Conservation (phyloP, 148 eudicot species). For the Spergularia bocconei region DNA sequence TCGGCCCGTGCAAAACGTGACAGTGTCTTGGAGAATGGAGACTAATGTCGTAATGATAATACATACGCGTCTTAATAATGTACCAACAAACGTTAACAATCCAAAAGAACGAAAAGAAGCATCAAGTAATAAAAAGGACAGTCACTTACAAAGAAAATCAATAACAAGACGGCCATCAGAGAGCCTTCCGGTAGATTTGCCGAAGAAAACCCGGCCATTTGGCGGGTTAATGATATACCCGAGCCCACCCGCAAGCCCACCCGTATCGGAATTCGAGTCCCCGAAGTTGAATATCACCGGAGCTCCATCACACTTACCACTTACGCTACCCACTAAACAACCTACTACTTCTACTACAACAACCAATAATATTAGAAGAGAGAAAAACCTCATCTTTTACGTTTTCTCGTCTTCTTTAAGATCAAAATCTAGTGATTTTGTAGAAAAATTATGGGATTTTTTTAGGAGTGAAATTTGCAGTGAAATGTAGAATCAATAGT, state of each 20-base stretch:
- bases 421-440: no score
- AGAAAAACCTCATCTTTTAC: slow-evolving; percentile 1
- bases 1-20: no score
- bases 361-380: neutral
- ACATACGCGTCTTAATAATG: no score
- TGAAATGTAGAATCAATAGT: no score
- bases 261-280: slow-evolving; percentile 82
- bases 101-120: no score
- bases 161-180: slow-evolving; percentile 74
- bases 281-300: slow-evolving; percentile 74
- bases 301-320: slow-evolving; percentile 29
- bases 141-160: slow-evolving; percentile 84
- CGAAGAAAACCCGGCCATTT: slow-evolving; percentile 59
- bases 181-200: slow-evolving; percentile 59
- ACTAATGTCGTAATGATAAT: no score
- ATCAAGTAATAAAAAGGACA: no score
- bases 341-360: neutral
- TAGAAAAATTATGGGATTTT: no score
- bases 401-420: neutral
- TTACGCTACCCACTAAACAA: neutral
- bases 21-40: no score
- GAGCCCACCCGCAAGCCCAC: slow-evolving; percentile 64
- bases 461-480: no score
- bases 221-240: slow-evolving; percentile 52
- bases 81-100: no score